Evolutionary conservation across 176 grass and related monocot species (phyloP), one percentile per base, ranked within the genome.

Genomic region (Themeda triandra): DNA sequence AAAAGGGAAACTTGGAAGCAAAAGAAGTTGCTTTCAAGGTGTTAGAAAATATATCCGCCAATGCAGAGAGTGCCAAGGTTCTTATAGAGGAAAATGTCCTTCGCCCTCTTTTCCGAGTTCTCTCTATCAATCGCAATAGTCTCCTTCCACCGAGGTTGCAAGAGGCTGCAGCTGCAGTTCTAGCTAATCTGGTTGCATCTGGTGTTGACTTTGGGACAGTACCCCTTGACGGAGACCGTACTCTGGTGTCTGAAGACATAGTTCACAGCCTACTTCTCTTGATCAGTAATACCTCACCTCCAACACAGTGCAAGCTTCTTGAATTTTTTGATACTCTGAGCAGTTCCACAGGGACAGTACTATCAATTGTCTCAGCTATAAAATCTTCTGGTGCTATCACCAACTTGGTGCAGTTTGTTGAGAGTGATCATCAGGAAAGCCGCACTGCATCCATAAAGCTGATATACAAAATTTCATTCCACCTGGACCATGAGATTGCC

Each of bases 281-380:
- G 59, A 87, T 95, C 41, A 92, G 87, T 73, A 95, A 92, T 59
- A 95, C 90, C 8, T 91, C 90, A 13, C 93, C 93, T 23, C 69
- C 87, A 77, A 90, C 92, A 80, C 89, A 95, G 79, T 92, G 71
- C 82, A 95, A 92, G 29, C 90, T 95, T 63, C 87, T 95, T 88
- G 82, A 92, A 46, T 56, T 89, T 40, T 86, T 95, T 66, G 44
- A 63, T 36, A 62, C 40, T n/a, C 83, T 95, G 73, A 92, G 87
- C 32, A 77, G 82, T 59, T 90, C 85, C 23, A 27, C 78, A 25
- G 63, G 69, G 40, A 90, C 90, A 76, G 87, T 88, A 41, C 14
- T 69, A 40, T 85, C 90, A 35, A 86, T 95, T 80, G 88, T 92
- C 25, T 82, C 82, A n/a, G 87, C 87, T 71, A 90, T 95, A 67